Evolutionary conservation across 2,329 filamentous ascomycete species (phyloP).

Genomic region (Fonsecaea nubica): DNA sequence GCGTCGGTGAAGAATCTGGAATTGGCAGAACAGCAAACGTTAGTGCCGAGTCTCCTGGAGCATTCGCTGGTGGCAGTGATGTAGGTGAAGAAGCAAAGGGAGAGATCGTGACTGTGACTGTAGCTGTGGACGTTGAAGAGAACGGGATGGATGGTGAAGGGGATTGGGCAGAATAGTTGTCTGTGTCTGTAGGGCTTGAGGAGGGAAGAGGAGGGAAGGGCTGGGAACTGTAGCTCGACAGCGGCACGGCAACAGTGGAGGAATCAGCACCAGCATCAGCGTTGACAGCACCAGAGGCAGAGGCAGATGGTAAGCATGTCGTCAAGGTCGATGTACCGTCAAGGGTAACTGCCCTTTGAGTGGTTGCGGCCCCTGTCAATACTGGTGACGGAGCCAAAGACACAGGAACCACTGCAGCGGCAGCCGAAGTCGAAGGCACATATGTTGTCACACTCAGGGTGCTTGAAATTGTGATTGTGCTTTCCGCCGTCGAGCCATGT

Average conservation of each 20-base stretch:
- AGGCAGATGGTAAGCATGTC: neutral
- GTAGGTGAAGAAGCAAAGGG: neutral
- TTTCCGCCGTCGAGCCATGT: neutral
- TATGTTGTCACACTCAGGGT: constrained; percentile 12
- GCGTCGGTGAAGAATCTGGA: constrained; percentile 6
- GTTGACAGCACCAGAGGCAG: neutral
- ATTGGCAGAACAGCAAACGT: constrained; percentile 9
- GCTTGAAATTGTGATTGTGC: constrained; percentile 10
- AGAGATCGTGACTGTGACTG: constrained; percentile 9
- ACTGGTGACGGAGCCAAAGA: neutral
- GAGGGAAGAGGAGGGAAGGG: neutral
- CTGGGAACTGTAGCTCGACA: neutral
- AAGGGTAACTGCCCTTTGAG: neutral
- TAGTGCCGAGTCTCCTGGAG: constrained; percentile 3
- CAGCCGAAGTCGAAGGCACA: neutral
- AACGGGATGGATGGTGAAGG: neutral
- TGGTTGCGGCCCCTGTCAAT: neutral
- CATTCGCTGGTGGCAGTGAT: neutral
- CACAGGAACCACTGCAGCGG: neutral
- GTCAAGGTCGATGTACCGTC: constrained; percentile 2
- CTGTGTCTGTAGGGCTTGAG: neutral
- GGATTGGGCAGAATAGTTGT: neutral
- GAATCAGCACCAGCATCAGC: neutral
- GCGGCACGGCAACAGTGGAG: neutral
- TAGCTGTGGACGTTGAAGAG: constrained; percentile 9